These are phyloP conservation scores for Globisporangium alternatum DNA, from an alignment of 352 stramenopile species.

Conservation along the genomic window DNA sequence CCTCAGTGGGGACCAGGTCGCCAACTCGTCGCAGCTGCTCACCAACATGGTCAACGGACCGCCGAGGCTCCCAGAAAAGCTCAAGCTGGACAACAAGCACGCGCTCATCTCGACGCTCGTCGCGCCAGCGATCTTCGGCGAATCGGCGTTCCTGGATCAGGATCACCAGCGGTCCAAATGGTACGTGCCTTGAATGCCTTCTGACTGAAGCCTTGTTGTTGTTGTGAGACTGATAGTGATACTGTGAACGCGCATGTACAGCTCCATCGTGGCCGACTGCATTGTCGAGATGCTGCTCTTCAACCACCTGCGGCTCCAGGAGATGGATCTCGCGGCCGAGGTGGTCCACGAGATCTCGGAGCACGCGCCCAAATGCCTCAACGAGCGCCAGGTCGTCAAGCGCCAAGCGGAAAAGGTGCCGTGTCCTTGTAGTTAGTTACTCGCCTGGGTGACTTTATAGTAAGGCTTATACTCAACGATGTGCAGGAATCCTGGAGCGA, in stretches of 20 bases:
- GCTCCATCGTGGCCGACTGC: conserved; percentile 57
- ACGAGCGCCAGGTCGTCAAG: conserved; percentile 47
- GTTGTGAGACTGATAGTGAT: background rate
- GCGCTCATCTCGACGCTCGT: conserved; percentile 41
- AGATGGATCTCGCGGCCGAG: conserved; percentile 67
- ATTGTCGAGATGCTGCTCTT: conserved; percentile 73
- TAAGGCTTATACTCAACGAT: background rate
- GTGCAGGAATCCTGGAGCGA: conserved; percentile 60
- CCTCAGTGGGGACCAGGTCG: background rate
- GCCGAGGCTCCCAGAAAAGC: conserved; percentile 21
- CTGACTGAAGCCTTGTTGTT: background rate
- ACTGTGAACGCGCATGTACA: conserved; percentile 7
- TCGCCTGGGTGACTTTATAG: background rate
- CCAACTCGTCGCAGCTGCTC: background rate
- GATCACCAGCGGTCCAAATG: conserved; percentile 52
- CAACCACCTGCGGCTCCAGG: conserved; percentile 68
- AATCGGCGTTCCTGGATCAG: conserved; percentile 53
- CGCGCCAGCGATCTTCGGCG: conserved; percentile 59
- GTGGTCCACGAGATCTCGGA: conserved; percentile 53
- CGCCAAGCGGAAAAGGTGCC: conserved; percentile 39
- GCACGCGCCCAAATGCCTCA: conserved; percentile 51
- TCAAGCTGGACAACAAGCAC: conserved; percentile 34
- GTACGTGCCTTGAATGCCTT: conserved; percentile 11
- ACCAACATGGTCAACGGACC: conserved; percentile 11
- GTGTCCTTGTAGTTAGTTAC: background rate